Conservation (phyloP, 768 basidiomycete genomes). For the Termitomyces sp. region DNA sequence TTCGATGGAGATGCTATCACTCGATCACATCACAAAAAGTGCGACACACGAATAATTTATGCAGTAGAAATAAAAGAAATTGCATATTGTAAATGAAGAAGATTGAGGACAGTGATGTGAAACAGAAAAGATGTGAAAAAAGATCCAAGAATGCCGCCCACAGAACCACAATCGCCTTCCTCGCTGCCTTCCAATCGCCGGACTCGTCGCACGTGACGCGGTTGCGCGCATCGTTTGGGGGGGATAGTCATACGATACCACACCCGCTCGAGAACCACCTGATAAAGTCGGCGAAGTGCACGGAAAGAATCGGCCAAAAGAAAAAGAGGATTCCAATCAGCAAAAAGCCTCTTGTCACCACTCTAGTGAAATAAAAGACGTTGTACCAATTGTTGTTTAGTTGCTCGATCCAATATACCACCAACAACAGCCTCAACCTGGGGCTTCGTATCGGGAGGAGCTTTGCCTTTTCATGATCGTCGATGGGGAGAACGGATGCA, state of each 20-base stretch:
- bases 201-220: neutral
- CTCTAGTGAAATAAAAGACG: slow-evolving; percentile 13
- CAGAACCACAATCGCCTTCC: neutral
- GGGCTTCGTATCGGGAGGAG: slow-evolving; percentile 78
- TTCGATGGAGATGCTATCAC: slow-evolving; percentile 3
- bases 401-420: slow-evolving; percentile 92
- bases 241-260: slow-evolving; percentile 32
- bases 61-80: neutral
- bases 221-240: neutral
- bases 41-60: neutral
- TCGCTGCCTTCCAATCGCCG: neutral
- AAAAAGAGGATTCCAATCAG: slow-evolving; percentile 25
- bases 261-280: slow-evolving; percentile 81
- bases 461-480: slow-evolving; percentile 84
- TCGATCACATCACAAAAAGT: neutral
- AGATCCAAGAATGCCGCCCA: neutral
- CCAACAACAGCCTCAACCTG: slow-evolving; percentile 72
- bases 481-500: slow-evolving; percentile 84
- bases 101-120: neutral
- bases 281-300: slow-evolving; percentile 5
- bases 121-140: neutral
- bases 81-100: neutral
- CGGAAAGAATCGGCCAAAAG: slow-evolving; percentile 13
- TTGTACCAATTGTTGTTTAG: slow-evolving; percentile 47
- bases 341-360: slow-evolving; percentile 18